Evolutionary conservation across 2,329 filamentous ascomycete genomes (phyloP).

Genomic region (Claviceps africana): DNA sequence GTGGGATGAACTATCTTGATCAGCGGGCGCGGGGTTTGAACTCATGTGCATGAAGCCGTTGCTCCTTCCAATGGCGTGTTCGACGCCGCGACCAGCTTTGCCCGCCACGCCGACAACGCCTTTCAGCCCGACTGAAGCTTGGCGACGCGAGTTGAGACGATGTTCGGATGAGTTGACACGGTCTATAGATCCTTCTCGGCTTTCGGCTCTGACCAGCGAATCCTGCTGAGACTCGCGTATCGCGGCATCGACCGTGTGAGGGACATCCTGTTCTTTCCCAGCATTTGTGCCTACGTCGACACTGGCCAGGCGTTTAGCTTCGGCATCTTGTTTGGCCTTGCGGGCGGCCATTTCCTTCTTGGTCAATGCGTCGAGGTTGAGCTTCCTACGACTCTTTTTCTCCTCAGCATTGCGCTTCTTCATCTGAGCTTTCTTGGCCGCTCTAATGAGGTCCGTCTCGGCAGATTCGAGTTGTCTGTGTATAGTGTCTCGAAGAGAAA

Average conservation of each 20-base stretch:
- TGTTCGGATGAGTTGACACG: constrained; percentile 4
- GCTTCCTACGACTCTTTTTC: constrained; percentile 45
- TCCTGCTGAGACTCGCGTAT: constrained; percentile 25
- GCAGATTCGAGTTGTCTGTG: constrained; percentile 63
- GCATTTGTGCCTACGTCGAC: constrained; percentile 33
- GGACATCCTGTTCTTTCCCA: constrained; percentile 38
- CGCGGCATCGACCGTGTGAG: constrained; percentile 34
- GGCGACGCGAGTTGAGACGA: constrained; percentile 24
- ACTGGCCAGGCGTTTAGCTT: constrained; percentile 36
- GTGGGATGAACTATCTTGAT: constrained; percentile 9
- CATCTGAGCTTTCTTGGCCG: constrained; percentile 65
- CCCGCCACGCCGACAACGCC: constrained; percentile 26
- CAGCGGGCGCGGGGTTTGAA: constrained; percentile 4
- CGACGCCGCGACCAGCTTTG: constrained; percentile 35
- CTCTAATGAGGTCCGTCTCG: constrained; percentile 70
- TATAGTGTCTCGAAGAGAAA: constrained; percentile 57
- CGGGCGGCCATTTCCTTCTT: constrained; percentile 36
- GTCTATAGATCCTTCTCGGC: not conserved
- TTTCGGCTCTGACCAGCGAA: not conserved
- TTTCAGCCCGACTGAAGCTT: constrained; percentile 36
- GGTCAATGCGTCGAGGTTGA: constrained; percentile 32
- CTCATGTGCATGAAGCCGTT: constrained; percentile 35
- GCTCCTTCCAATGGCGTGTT: constrained; percentile 37
- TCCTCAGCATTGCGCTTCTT: constrained; percentile 51
- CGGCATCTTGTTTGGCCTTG: constrained; percentile 33